Evolutionary conservation across 1,284 basidiomycete species (phyloP).

Genomic region (Trichosporon sp.): DNA sequence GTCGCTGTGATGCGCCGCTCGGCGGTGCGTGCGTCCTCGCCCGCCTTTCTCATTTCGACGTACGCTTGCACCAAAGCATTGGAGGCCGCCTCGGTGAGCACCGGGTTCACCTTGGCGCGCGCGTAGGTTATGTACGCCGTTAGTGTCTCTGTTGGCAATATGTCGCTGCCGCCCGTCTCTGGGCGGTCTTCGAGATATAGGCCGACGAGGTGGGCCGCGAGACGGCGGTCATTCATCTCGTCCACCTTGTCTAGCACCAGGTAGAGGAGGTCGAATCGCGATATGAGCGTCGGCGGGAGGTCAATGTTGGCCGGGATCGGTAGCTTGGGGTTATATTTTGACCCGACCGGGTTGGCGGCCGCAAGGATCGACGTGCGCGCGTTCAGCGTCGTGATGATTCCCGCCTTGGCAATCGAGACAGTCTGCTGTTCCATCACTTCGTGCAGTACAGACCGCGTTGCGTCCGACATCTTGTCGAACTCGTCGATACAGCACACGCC

Average conservation of each 20-base stretch:
- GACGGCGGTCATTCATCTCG: constrained; percentile 76
- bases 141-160: constrained; percentile 78
- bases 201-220: constrained; percentile 89
- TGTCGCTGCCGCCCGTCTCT: constrained; percentile 61
- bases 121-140: constrained; percentile 94
- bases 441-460: constrained; percentile 90
- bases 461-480: constrained; percentile 99
- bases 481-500: constrained; percentile 99
- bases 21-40: constrained; percentile 74
- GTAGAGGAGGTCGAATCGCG: constrained; percentile 96
- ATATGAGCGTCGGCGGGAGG: constrained; percentile 93
- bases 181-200: constrained; percentile 90
- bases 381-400: constrained; percentile 97
- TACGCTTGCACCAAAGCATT: constrained; percentile 81
- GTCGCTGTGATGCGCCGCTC: constrained; percentile 97
- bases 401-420: constrained; percentile 98
- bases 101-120: constrained; percentile 77
- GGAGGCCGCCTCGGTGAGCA: constrained; percentile 80
- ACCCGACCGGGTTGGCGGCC: constrained; percentile 94
- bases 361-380: constrained; percentile 95
- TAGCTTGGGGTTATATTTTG: constrained; percentile 83
- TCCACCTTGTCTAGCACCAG: constrained; percentile 93
- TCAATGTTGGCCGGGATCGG: constrained; percentile 83
- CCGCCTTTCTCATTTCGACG: constrained; percentile 88
- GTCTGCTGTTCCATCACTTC: constrained; percentile 99